Base-by-base conservation (phyloP, 2,329 filamentous ascomycete genomes). In the Clonostachys sp. region DNA sequence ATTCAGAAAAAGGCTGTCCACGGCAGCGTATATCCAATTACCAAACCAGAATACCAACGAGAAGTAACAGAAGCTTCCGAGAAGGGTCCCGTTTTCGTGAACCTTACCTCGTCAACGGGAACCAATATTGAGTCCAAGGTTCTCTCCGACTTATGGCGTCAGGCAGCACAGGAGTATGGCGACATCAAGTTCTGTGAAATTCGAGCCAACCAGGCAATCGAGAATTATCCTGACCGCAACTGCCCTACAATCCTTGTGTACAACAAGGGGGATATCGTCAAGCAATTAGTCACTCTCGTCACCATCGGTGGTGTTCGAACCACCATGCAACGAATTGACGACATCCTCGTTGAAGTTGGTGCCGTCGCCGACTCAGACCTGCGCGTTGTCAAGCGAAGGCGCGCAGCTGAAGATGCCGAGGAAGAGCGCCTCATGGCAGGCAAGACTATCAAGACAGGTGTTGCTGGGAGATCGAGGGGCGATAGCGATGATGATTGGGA, bases 151-250 rank as follows among this genome's bases (percentile, higher is more conserved):
- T 74, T 96, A 17, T 99, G 92, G 91, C 78, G 86, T 35, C 83
- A 91, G 60, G 78, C 94, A 39, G 92, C 94, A 1, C 71, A 69
- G 50, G 90, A 92, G 60, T 99, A 91, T 61, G 90, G 91, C 17
- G 92, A 99, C 54, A 75, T 99, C 65, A 99, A 99, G 70, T 99
- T 99, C 68, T 97, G 92, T 65, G 89, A 97, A 71, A 97, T 99
- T 56, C 81, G 86, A 56, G 94, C 86, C 7, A 85, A 90, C 61
- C 83, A 96, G 71, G 96, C 94, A 49, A 96, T 99, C 57, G 94
- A 97, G 65, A 90, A 90, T 39, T 99, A 99, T 66, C 94, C 94
- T 2, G 94, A 97, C 59, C 80, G 81, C 48, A 99, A 99, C 65
- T 96, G 91, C 49, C 94, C 94, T 2, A 99, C 94, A 0, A 90